phyloP scores from a whole-genome alignment of 352 stramenopile species.

The Globisporangium heterothallicum region DNA sequence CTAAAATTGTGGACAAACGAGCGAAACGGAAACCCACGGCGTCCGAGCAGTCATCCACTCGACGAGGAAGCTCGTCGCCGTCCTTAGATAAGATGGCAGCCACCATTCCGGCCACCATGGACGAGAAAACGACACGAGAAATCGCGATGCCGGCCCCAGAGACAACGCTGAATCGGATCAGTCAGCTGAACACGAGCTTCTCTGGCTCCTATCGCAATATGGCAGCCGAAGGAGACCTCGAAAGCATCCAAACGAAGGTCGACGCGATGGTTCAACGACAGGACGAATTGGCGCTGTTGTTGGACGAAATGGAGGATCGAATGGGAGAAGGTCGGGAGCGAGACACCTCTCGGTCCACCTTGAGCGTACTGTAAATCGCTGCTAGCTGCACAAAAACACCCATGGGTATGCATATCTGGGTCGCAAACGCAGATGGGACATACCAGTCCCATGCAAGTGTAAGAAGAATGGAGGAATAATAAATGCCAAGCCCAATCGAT shows the following conservation, averaged over 20 bases:
- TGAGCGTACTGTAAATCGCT: constrained; percentile 2
- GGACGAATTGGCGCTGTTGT: constrained; percentile 34
- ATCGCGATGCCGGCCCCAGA: constrained; percentile 31
- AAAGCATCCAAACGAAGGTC: constrained; percentile 65
- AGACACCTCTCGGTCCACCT: constrained; percentile 4
- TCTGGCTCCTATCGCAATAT: constrained; percentile 67
- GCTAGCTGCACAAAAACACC: not conserved
- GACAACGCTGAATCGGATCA: constrained; percentile 66
- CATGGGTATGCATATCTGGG: too few species aligned
- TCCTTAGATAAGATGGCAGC: constrained; percentile 53
- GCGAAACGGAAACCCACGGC: constrained; percentile 30
- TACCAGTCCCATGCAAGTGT: not conserved
- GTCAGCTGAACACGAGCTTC: constrained; percentile 87
- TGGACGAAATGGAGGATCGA: constrained; percentile 39
- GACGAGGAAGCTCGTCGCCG: constrained; percentile 22
- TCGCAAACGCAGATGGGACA: too few species aligned
- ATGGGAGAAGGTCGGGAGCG: constrained; percentile 11
- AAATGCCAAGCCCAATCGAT: not conserved
- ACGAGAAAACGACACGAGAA: constrained; percentile 50
- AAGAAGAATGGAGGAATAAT: not conserved
- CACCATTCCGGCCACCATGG: constrained; percentile 26
- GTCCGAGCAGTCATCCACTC: constrained; percentile 6
- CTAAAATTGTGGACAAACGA: constrained; percentile 67
- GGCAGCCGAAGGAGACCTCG: constrained; percentile 62
- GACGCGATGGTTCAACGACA: constrained; percentile 54